These are phyloP conservation scores for Phylloporus sp. DNA, from an alignment of 768 basidiomycete genomes.

Conservation along the genomic window DNA sequence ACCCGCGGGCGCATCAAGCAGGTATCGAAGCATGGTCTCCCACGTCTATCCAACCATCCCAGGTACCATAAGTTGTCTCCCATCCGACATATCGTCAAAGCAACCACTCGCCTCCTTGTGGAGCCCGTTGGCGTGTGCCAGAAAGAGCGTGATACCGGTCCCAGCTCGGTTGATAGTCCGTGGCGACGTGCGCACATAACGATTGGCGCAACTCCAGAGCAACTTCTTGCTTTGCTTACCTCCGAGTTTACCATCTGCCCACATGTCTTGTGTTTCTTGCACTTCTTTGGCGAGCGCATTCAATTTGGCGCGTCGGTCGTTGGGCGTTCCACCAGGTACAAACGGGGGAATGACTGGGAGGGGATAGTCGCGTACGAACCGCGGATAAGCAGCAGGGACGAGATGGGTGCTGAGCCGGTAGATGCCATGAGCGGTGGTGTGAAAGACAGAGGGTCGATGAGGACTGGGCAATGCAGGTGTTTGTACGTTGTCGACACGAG, in stretches of 20 bases:
- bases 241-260: conserved; percentile 15
- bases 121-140: conserved; percentile 84
- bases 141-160: conserved; percentile 60
- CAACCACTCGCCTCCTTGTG: conserved; percentile 65
- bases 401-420: conserved; percentile 29
- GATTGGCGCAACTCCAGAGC: conserved; percentile 71
- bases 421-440: conserved; percentile 10
- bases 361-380: conserved; percentile 21
- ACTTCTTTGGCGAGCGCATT: conserved; percentile 18
- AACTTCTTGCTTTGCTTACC: conserved; percentile 25
- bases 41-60: conserved; percentile 53
- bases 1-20: conserved; percentile 45
- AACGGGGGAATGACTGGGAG: conserved; percentile 18
- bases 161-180: background rate
- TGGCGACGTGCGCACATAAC: conserved; percentile 43
- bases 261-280: conserved; percentile 9
- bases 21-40: conserved; percentile 59
- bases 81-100: background rate
- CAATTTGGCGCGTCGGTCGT: conserved; percentile 10
- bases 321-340: background rate
- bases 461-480: conserved; percentile 21
- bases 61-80: background rate
- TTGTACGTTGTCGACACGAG: conserved; percentile 2
- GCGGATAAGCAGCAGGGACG: conserved; percentile 28
- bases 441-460: conserved; percentile 17